A percentile compares a stretch with the other conserved stretches of the same genome.
These are phyloP conservation scores for Moniliella sp. DNA, from an alignment of 1,284 basidiomycete species.

Conservation along the genomic window DNA sequence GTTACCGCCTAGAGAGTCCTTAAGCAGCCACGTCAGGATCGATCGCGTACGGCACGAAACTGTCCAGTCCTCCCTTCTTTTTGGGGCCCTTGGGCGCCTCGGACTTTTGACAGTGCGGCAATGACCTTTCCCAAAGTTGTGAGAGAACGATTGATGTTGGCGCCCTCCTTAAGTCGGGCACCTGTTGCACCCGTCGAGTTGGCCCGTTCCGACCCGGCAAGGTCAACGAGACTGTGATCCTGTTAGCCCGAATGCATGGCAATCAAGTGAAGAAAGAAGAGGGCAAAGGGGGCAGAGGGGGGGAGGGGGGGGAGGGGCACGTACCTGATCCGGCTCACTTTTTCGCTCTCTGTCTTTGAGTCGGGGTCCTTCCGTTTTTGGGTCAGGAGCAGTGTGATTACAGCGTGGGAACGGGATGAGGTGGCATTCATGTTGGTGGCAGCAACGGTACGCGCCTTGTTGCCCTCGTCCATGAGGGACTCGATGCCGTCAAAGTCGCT, in stretches of 20 bases:
- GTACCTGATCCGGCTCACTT: slow-evolving; percentile 19
- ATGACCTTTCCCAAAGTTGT: slow-evolving; percentile 22
- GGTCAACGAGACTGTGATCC: slow-evolving; percentile 19
- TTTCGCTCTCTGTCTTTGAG: slow-evolving; percentile 21
- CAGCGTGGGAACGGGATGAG: slow-evolving; percentile 23
- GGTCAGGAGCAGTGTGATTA: slow-evolving; percentile 22
- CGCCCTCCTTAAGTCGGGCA: slow-evolving; percentile 29
- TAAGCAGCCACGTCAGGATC: slow-evolving; percentile 35
- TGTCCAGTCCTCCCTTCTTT: slow-evolving; percentile 18
- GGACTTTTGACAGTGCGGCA: slow-evolving; percentile 16
- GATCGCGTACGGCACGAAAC: slow-evolving; percentile 30
- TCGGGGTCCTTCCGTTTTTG: slow-evolving; percentile 14
- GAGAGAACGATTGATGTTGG: slow-evolving; percentile 28
- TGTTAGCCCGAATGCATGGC: too few relatives aligned
- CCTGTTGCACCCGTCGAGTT: slow-evolving; percentile 32
- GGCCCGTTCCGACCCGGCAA: slow-evolving; percentile 27
- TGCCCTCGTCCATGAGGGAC: slow-evolving; percentile 96
- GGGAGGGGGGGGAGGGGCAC: too few relatives aligned
- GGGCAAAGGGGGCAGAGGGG: too few relatives aligned
- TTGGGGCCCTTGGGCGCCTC: slow-evolving; percentile 7
- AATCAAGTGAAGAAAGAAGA: too few relatives aligned
- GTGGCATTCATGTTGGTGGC: slow-evolving; percentile 31
- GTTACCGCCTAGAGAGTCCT: slow-evolving; percentile 30
- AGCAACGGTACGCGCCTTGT: too few relatives aligned
- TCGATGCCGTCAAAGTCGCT: slow-evolving; percentile 83